These are phyloP conservation scores for Nemania sp. DNA, from an alignment of 2,329 filamentous ascomycete species.

Conservation along the genomic window DNA sequence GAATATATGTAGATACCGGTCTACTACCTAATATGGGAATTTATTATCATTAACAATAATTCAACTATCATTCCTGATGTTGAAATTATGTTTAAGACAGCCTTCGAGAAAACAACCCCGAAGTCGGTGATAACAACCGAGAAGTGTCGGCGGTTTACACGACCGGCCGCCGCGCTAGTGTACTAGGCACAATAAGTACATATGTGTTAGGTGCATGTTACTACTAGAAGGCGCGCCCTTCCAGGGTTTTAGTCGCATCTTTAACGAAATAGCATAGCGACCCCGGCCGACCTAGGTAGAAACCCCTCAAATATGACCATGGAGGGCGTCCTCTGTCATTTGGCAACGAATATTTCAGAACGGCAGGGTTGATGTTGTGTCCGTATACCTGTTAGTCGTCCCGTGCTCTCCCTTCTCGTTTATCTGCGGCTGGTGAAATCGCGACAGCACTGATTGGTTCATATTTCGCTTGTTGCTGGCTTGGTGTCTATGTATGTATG, in stretches of 20 bases:
- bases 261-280: neutral
- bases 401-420: neutral
- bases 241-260: neutral
- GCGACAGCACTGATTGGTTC: neutral
- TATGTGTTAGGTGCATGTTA: neutral
- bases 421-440: neutral
- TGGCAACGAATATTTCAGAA: neutral
- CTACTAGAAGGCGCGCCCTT: neutral
- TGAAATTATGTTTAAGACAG: neutral
- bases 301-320: constrained; percentile 22
- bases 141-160: neutral
- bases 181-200: neutral
- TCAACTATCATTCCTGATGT: neutral
- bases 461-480: constrained; percentile 8
- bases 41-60: neutral
- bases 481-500: too few species aligned
- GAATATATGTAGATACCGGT: too few species aligned
- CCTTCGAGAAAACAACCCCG: neutral
- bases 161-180: neutral
- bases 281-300: neutral
- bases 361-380: neutral
- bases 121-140: neutral
- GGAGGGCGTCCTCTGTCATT: neutral
- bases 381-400: neutral
- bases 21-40: too few species aligned